These are phyloP conservation scores for Lasiosphaeria miniovina DNA, from an alignment of 495 filamentous ascomycete genomes.

Conservation along the genomic window DNA sequence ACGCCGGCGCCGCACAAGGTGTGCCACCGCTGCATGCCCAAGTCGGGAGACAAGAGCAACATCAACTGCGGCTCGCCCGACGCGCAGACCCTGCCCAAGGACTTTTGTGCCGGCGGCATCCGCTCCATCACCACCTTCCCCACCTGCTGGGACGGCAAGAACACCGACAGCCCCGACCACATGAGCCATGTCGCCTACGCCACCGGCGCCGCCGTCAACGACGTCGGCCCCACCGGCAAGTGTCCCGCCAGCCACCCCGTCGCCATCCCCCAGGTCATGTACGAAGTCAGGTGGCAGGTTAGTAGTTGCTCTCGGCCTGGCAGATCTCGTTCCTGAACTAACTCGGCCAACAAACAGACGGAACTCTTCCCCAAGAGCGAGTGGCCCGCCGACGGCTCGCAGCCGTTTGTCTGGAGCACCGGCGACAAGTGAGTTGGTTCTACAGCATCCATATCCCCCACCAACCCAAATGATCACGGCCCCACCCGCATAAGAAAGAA, in stretches of 20 bases:
- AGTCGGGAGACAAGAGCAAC: constrained; percentile 12
- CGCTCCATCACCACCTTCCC: constrained; percentile 33
- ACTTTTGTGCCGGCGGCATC: constrained; percentile 33
- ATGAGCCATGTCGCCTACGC: constrained; percentile 37
- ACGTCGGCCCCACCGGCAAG: constrained; percentile 22
- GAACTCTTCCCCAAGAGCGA: constrained; percentile 11
- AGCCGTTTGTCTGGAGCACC: constrained; percentile 47
- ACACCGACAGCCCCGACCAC: constrained; percentile 33
- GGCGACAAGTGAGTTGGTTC: constrained; percentile 27
- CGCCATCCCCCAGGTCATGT: constrained; percentile 35
- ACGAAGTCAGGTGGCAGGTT: constrained; percentile 42
- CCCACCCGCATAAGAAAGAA: not conserved
- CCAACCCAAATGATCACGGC: no score
- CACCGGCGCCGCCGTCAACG: constrained; percentile 22
- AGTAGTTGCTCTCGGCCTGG: not conserved
- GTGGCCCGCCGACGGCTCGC: constrained; percentile 40
- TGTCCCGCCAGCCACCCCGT: constrained; percentile 33
- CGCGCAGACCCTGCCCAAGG: constrained; percentile 24
- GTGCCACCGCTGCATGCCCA: constrained; percentile 34
- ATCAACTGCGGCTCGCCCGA: constrained; percentile 24
- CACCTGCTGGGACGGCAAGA: constrained; percentile 26
- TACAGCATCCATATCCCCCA: no score
- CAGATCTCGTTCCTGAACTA: constrained; percentile 16
- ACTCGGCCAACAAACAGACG: constrained; percentile 28
- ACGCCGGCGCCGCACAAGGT: constrained; percentile 30